Conservation (phyloP, 1,284 basidiomycete species). For the Ganoderma boninense region DNA sequence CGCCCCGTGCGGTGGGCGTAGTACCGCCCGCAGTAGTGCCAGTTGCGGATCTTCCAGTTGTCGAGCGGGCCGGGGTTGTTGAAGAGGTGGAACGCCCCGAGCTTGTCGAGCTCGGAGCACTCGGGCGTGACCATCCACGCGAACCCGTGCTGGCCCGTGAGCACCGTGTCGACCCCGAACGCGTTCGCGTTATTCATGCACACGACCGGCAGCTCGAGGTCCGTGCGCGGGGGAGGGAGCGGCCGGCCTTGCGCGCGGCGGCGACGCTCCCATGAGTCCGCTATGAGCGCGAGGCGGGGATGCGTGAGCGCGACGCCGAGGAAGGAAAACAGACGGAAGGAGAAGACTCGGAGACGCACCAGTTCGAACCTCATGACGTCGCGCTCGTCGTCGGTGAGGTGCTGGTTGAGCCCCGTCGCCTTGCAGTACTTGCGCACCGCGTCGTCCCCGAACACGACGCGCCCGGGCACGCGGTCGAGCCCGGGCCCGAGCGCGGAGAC, state of each 20-base stretch:
- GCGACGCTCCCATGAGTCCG: constrained; percentile 1
- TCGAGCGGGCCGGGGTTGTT: constrained; percentile 13
- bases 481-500: not conserved
- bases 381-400: not conserved
- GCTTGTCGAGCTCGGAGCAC: constrained; percentile 6
- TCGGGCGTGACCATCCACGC: constrained; percentile 20
- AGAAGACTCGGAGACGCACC: constrained; percentile 1
- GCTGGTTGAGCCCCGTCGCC: constrained; percentile 3
- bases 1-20: constrained; percentile 19
- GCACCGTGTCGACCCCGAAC: constrained; percentile 5
- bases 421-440: constrained; percentile 13
- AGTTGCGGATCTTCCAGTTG: constrained; percentile 8
- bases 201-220: constrained; percentile 16
- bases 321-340: not conserved
- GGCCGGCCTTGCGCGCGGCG: not conserved
- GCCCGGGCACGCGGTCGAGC: constrained; percentile 8
- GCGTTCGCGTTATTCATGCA: constrained; percentile 15
- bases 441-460: constrained; percentile 7
- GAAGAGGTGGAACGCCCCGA: constrained; percentile 23
- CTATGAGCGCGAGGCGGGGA: not conserved
- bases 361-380: constrained; percentile 10
- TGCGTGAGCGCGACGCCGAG: too few species aligned
- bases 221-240: not conserved
- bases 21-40: constrained; percentile 26
- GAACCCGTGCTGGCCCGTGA: constrained; percentile 17